phyloP scores from a whole-genome alignment of 75 land plant species.

The Cunninghamia lanceolata region DNA sequence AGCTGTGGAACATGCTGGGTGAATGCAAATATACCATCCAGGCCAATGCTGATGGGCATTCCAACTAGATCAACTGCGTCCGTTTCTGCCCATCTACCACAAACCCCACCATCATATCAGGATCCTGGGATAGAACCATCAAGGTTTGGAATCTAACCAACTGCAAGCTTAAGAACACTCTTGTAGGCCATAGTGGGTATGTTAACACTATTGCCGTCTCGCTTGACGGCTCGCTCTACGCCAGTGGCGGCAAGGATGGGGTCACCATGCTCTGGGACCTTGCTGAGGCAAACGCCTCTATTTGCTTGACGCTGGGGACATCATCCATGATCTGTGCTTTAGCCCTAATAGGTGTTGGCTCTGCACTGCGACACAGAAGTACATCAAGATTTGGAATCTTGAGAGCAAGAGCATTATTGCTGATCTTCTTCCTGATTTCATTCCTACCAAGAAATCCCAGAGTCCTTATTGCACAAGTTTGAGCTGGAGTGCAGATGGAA shows the following conservation, averaged over 20 bases:
- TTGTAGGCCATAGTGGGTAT: conserved; percentile 62
- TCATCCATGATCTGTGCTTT: conserved; percentile 57
- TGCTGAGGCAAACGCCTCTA: conserved; percentile 56
- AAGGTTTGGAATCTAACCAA: conserved; percentile 77
- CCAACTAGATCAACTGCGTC: conserved; percentile 44
- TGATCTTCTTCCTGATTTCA: conserved; percentile 49
- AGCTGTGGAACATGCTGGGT: conserved; percentile 89
- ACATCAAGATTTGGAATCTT: conserved; percentile 66
- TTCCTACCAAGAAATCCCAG: conserved; percentile 21
- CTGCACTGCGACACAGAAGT: conserved; percentile 58
- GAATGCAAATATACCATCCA: conserved; percentile 86
- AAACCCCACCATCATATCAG: conserved; percentile 56
- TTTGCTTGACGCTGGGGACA: conserved; percentile 47
- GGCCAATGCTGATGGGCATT: conserved; percentile 38
- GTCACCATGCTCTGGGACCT: conserved; percentile 85
- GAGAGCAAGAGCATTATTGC: conserved; percentile 66
- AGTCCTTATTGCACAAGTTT: too few relatives aligned
- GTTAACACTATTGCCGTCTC: conserved; percentile 84
- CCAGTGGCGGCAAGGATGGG: conserved; percentile 88
- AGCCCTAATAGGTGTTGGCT: conserved; percentile 74
- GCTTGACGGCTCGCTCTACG: conserved; percentile 87
- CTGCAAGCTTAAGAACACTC: conserved; percentile 49
- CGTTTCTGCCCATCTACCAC: conserved; percentile 38
- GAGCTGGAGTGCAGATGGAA: too few relatives aligned
- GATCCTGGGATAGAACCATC: conserved; percentile 60